Evolutionary conservation across 805 yeast species (phyloP).

Genomic region (Saturnispora diversa): DNA sequence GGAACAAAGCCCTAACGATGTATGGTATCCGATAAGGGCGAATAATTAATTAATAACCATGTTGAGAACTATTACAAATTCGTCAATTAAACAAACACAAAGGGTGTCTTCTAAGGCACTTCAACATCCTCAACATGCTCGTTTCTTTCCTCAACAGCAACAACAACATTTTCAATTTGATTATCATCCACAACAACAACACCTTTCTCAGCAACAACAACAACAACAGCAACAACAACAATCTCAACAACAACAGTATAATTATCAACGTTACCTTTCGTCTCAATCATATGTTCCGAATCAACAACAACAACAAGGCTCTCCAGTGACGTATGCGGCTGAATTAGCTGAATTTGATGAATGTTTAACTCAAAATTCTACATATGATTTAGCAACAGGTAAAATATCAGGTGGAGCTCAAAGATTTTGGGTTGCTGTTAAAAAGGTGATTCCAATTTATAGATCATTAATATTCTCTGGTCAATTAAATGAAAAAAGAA

Average conservation of each 20-base stretch:
- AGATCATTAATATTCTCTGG: slow-evolving; percentile 39
- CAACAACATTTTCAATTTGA: slow-evolving; percentile 2
- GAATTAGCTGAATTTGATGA: slow-evolving; percentile 35
- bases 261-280: neutral
- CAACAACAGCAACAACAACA: slow-evolving; percentile 2
- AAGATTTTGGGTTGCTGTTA: slow-evolving; percentile 46
- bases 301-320: slow-evolving; percentile 14
- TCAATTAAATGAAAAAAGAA: slow-evolving; percentile 39
- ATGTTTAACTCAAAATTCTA: slow-evolving; percentile 32
- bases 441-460: slow-evolving; percentile 43
- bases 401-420: slow-evolving; percentile 34
- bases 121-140: slow-evolving; percentile 20
- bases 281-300: neutral
- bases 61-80: slow-evolving; percentile 27
- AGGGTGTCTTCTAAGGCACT: slow-evolving; percentile 28
- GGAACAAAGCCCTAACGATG: neutral
- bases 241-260: neutral
- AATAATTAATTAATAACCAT: slow-evolving; percentile 11
- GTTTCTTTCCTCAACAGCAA: slow-evolving; percentile 13
- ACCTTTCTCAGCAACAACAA: neutral
- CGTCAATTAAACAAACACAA: slow-evolving; percentile 28
- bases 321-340: neutral
- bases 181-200: slow-evolving; percentile 2
- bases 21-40: slow-evolving; percentile 1
- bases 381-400: slow-evolving; percentile 33